Evolutionary conservation across 1,139 yeast species (phyloP).

Genomic region (Nakaseomyces delphensis): DNA sequence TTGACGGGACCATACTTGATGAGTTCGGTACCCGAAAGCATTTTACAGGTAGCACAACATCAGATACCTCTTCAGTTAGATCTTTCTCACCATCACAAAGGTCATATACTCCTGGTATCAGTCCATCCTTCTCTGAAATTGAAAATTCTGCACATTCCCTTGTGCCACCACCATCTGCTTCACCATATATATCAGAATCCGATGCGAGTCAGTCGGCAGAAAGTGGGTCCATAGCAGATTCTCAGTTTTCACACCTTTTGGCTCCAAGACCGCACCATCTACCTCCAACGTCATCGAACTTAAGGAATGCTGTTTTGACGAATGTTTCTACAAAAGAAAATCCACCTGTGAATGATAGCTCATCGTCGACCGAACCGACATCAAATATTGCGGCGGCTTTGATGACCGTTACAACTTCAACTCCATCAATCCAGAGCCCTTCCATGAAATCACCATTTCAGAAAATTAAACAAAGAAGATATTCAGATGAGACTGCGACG

Average conservation of each 20-base stretch:
- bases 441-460: constrained; percentile 9
- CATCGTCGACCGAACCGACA: constrained; percentile 1
- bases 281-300: constrained; percentile 2
- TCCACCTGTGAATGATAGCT: background rate
- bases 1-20: constrained; percentile 20
- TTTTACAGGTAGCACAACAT: constrained; percentile 9
- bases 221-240: constrained; percentile 6
- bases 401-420: constrained; percentile 11
- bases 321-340: background rate
- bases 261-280: constrained; percentile 11
- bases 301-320: constrained; percentile 2
- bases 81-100: constrained; percentile 10
- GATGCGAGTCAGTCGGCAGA: constrained; percentile 11
- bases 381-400: constrained; percentile 7
- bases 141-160: background rate
- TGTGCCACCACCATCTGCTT: background rate
- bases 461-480: constrained; percentile 10
- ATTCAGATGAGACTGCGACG: constrained; percentile 11
- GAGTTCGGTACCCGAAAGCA: constrained; percentile 15
- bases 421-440: constrained; percentile 10
- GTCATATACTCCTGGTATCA: constrained; percentile 7
- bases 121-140: constrained; percentile 4
- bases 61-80: constrained; percentile 9
- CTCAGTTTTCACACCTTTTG: constrained; percentile 12
- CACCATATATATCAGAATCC: constrained; percentile 9